Evolutionary conservation across 495 filamentous ascomycete species (phyloP).

Genomic region (Hypoxylon fuscum): DNA sequence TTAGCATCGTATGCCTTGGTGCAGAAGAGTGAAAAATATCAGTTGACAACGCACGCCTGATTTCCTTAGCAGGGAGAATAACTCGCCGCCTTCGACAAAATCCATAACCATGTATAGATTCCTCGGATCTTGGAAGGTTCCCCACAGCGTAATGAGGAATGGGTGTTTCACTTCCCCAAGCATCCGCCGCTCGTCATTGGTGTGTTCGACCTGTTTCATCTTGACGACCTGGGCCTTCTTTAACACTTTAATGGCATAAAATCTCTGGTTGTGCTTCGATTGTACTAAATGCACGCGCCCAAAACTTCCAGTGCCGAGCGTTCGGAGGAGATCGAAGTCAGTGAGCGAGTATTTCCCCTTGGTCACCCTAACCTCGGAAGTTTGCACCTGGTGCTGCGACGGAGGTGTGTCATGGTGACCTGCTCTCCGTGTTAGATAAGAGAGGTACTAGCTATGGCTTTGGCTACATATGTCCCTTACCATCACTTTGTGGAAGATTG

Average conservation of each 20-base stretch:
- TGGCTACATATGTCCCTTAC: slow-evolving; percentile 42
- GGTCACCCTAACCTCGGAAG: slow-evolving; percentile 69
- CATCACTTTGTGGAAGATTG: slow-evolving; percentile 66
- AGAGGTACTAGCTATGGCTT: slow-evolving; percentile 40
- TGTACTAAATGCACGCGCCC: slow-evolving; percentile 95
- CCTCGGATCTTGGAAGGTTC: slow-evolving; percentile 93
- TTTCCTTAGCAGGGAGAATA: slow-evolving; percentile 94
- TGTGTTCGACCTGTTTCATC: slow-evolving; percentile 99
- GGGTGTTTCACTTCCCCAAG: slow-evolving; percentile 94
- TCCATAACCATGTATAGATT: slow-evolving; percentile 99
- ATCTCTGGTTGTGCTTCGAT: slow-evolving; percentile 95
- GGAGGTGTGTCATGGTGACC: slow-evolving; percentile 51
- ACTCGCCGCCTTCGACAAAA: slow-evolving; percentile 98
- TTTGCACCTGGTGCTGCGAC: slow-evolving; percentile 36
- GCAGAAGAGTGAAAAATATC: neutral
- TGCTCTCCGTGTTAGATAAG: slow-evolving; percentile 34
- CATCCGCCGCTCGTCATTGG: slow-evolving; percentile 97
- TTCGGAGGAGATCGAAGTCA: slow-evolving; percentile 88
- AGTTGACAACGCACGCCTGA: slow-evolving; percentile 79
- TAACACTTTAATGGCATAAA: slow-evolving; percentile 97
- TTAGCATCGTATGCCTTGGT: slow-evolving; percentile 6
- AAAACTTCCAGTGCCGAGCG: slow-evolving; percentile 95
- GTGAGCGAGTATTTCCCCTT: slow-evolving; percentile 97
- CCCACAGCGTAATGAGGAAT: slow-evolving; percentile 97
- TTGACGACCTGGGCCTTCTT: slow-evolving; percentile 99